These are phyloP conservation scores for Scheffersomyces ergatensis DNA, from an alignment of 805 yeast genomes.

Conservation along the genomic window DNA sequence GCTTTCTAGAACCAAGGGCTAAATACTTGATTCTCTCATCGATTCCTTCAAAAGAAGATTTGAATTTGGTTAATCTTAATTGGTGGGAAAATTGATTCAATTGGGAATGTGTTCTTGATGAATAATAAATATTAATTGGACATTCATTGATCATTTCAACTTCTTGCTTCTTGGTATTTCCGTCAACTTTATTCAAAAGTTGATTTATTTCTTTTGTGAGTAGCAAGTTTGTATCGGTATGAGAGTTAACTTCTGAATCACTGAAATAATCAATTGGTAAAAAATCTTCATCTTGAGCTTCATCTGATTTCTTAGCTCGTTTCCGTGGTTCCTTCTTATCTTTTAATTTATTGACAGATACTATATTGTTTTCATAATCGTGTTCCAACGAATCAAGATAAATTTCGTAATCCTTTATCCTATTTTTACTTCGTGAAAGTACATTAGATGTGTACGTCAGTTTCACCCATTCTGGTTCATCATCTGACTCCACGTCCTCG, in stretches of 20 bases:
- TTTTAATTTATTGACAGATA: conserved; percentile 12
- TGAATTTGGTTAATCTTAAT: conserved; percentile 57
- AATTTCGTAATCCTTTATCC: conserved; percentile 37
- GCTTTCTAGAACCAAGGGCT: conserved; percentile 82
- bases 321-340: conserved; percentile 8
- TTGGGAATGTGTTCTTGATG: conserved; percentile 92
- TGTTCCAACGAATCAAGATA: conserved; percentile 34
- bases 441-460: conserved; percentile 33
- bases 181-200: conserved; percentile 44
- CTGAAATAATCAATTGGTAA: conserved; percentile 37
- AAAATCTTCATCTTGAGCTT: conserved; percentile 11
- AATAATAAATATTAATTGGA: conserved; percentile 53
- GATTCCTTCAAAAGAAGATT: conserved; percentile 50
- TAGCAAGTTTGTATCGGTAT: conserved; percentile 21
- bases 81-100: conserved; percentile 77
- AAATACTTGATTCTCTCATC: conserved; percentile 61
- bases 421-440: conserved; percentile 19
- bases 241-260: conserved; percentile 15
- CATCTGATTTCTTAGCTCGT: conserved; percentile 1
- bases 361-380: conserved; percentile 15
- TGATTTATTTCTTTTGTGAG: conserved; percentile 47
- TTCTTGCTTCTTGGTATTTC: conserved; percentile 12
- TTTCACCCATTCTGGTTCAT: conserved; percentile 72
- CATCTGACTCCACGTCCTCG: conserved; percentile 32
- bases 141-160: conserved; percentile 21